Evolutionary conservation across 1,284 basidiomycete genomes (phyloP).

Genomic region (Anthracocystis panici-leucophaei): DNA sequence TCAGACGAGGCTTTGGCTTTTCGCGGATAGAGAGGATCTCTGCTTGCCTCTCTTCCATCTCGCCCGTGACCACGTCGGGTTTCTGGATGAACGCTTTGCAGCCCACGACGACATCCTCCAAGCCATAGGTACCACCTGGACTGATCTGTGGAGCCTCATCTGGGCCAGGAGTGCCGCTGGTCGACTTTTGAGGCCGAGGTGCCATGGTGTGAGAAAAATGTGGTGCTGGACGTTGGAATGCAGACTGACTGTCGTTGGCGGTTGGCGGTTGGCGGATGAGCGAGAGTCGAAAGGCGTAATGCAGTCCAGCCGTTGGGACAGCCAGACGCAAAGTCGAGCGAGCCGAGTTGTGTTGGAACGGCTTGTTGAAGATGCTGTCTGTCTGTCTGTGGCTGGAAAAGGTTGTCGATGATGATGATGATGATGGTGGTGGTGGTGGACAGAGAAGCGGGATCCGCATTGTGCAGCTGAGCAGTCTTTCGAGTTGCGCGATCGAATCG

Average conservation of each 20-base stretch:
- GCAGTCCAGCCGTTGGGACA: not conserved
- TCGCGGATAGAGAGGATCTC: slow-evolving; percentile 68
- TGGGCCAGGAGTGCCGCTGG: slow-evolving; percentile 49
- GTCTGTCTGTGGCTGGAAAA: not conserved
- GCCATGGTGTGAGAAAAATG: slow-evolving; percentile 44
- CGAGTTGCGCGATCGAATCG: not conserved
- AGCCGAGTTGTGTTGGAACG: not conserved
- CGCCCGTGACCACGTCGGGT: slow-evolving; percentile 60
- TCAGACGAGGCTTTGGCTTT: slow-evolving; percentile 57
- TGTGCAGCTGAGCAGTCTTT: not conserved
- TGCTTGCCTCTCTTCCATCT: slow-evolving; percentile 65
- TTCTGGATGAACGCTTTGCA: slow-evolving; percentile 67
- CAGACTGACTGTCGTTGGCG: not conserved
- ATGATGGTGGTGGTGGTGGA: not conserved
- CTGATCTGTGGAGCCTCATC: slow-evolving; percentile 49
- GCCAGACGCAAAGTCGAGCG: slow-evolving; percentile 8
- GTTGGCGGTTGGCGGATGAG: too few species aligned
- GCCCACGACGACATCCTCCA: slow-evolving; percentile 60
- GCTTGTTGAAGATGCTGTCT: not conserved
- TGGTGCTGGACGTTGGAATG: not conserved
- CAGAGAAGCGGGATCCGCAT: not conserved
- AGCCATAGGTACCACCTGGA: slow-evolving; percentile 61
- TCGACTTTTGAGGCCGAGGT: slow-evolving; percentile 47
- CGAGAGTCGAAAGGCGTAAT: not conserved
- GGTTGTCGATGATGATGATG: not conserved